Evolutionary conservation across 495 filamentous ascomycete genomes (phyloP).

Genomic region (Penicillium longicatenatum): DNA sequence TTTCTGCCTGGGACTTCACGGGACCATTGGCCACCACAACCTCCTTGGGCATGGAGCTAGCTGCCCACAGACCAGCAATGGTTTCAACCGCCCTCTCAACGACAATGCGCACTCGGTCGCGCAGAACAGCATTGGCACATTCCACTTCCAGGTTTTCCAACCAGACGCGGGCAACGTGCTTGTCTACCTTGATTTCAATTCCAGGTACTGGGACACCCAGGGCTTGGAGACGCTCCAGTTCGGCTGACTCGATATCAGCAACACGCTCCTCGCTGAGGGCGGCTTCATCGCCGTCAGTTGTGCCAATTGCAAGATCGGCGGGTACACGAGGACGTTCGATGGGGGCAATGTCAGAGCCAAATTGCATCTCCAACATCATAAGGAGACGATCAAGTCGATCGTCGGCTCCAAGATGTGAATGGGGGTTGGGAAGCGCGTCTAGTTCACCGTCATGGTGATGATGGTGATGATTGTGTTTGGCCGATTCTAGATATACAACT

Average conservation of each 20-base stretch:
- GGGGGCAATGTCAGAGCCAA: constrained; percentile 75
- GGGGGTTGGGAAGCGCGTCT: constrained; percentile 58
- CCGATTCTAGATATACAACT: constrained; percentile 46
- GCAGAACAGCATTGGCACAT: constrained; percentile 69
- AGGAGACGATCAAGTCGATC: constrained; percentile 81
- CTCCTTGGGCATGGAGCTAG: constrained; percentile 29
- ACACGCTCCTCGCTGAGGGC: constrained; percentile 47
- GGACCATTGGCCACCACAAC: constrained; percentile 24
- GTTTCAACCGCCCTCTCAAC: constrained; percentile 93
- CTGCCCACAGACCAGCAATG: constrained; percentile 71
- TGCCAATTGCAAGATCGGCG: constrained; percentile 41
- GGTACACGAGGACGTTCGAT: constrained; percentile 67
- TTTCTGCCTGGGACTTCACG: constrained; percentile 11
- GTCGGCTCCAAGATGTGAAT: constrained; percentile 65
- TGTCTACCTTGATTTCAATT: constrained; percentile 83
- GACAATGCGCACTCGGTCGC: constrained; percentile 80
- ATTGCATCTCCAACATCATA: constrained; percentile 97
- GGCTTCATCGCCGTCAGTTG: constrained; percentile 21
- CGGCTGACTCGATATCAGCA: constrained; percentile 58
- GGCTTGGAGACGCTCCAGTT: constrained; percentile 69
- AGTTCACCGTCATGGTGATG: constrained; percentile 43
- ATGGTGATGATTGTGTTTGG: constrained; percentile 60
- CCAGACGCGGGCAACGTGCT: constrained; percentile 85
- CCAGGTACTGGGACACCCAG: constrained; percentile 88
- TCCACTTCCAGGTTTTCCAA: constrained; percentile 90